Base-by-base conservation (phyloP, 2,329 filamentous ascomycete genomes). In the Amylocarpus encephaloides region DNA sequence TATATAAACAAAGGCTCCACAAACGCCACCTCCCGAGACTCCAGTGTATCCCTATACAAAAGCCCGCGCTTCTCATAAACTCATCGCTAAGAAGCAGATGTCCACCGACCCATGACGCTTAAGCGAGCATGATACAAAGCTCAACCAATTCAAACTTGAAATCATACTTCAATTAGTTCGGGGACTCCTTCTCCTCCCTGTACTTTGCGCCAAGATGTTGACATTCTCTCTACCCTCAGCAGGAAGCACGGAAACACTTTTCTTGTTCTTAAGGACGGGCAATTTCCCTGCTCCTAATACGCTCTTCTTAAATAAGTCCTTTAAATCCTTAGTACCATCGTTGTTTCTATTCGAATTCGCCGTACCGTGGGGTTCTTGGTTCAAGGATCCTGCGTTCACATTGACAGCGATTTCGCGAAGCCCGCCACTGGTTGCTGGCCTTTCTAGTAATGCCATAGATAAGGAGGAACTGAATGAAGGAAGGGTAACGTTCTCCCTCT, bases 341-440 rank as follows among this genome's bases (percentile, higher is more conserved):
- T 26, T 38, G 16, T 26, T 18, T 30, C 38, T 34, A 19, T 18
- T 49, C 15, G 32, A 40, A 12, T 41, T 49, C 22, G 13, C 29
- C 15, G n/a, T 49, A 19, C 26, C 44, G 47, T 41, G 45, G 26
- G 38, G 34, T 54, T 53, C 43, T 35, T 49, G 35, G 48, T 30
- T 58, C 47, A 54, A 47, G 51, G 61, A 63, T 55, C 64, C 67
- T 61, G 73, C 68, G 64, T 73, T 73, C 61, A 72, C 52, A 48
- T 67, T 67, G 26, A 55, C 52, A 66, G 78, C 71, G 69, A 76
- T 68, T 69, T 78, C 73, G 67, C 73, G 72, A 64, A 77, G 68
- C 56, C 71, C 68, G 34, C 57, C 60, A 62, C 67, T 71, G 64
- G 68, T 68, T 53, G 64, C 64, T 34, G 59, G 55, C 43, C 54